A percentile compares a stretch with the other conserved stretches of the same genome.
Conservation (phyloP, 257 asterid genomes). For the Handroanthus guayacan region DNA sequence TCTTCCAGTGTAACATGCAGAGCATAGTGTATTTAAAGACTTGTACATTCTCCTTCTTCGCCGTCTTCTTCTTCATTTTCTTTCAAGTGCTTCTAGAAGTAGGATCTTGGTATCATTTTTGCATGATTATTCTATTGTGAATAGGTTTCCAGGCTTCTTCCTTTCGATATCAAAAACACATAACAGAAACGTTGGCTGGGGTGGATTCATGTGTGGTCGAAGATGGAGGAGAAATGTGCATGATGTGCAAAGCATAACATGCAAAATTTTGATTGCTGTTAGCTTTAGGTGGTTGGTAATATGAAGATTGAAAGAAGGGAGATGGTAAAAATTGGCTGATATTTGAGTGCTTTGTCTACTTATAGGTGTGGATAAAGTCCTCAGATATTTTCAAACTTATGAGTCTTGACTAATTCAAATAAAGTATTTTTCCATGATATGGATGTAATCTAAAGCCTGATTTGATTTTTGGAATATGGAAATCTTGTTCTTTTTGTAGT, state of each 20-base stretch:
- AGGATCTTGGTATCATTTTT: slow-evolving; percentile 32
- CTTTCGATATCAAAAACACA: slow-evolving; percentile 8
- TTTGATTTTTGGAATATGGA: slow-evolving; percentile 35
- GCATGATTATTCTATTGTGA: slow-evolving; percentile 40
- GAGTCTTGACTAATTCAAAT: slow-evolving; percentile 42
- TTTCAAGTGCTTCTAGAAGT: slow-evolving; percentile 30
- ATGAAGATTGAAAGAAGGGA: background rate
- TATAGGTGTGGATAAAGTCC: slow-evolving; percentile 34
- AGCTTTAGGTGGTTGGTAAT: slow-evolving; percentile 48
- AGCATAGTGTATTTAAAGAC: slow-evolving; percentile 24
- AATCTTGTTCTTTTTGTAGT: slow-evolving; percentile 28
- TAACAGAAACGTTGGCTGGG: background rate
- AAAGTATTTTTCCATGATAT: slow-evolving; percentile 26
- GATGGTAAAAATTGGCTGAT: slow-evolving; percentile 6
- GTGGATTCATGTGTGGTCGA: slow-evolving; percentile 22
- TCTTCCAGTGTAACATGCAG: slow-evolving; percentile 60
- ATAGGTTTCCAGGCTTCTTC: slow-evolving; percentile 28
- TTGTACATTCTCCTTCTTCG: slow-evolving; percentile 48
- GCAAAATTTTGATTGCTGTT: slow-evolving; percentile 54
- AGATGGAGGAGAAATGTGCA: slow-evolving; percentile 42
- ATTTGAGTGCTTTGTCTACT: slow-evolving; percentile 9
- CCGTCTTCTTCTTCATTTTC: background rate
- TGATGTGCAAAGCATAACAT: slow-evolving; percentile 52
- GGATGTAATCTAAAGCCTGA: slow-evolving; percentile 43
- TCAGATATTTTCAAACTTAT: slow-evolving; percentile 32